These are phyloP conservation scores for Teratosphaeria zuluensis DNA, from an alignment of 2,329 filamentous ascomycete species.

Conservation along the genomic window DNA sequence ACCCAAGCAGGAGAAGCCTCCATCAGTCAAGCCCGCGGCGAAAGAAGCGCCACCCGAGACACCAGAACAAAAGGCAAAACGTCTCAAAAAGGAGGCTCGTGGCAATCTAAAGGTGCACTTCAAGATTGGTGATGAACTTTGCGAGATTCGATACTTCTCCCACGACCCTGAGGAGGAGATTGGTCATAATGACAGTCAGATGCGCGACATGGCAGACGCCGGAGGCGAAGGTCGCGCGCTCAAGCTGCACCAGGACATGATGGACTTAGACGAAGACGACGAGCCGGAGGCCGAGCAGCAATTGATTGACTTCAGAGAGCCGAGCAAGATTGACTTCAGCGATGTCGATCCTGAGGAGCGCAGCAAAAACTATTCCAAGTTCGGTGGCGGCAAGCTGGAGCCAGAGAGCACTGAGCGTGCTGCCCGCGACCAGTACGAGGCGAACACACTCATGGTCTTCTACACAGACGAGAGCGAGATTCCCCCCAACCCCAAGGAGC, in stretches of 20 bases:
- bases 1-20: constrained; percentile 45
- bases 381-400: constrained; percentile 33
- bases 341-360: constrained; percentile 31
- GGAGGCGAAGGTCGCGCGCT: constrained; percentile 51
- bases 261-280: constrained; percentile 53
- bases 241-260: constrained; percentile 52
- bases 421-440: constrained; percentile 36
- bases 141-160: constrained; percentile 58
- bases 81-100: constrained; percentile 62
- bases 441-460: constrained; percentile 37
- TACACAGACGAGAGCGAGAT: constrained; percentile 37
- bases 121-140: constrained; percentile 57
- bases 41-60: constrained; percentile 52
- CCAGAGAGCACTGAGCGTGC: constrained; percentile 34
- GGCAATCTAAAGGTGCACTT: constrained; percentile 62
- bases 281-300: constrained; percentile 38
- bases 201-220: constrained; percentile 63
- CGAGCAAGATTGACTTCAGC: constrained; percentile 34
- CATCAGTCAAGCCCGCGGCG: constrained; percentile 39
- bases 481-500: constrained; percentile 37
- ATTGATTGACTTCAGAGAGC: constrained; percentile 3
- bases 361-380: constrained; percentile 35
- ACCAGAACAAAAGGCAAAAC: constrained; percentile 55
- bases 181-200: constrained; percentile 57
- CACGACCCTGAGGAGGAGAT: constrained; percentile 64